Conservation (phyloP, 129 eudicot genomes). For the Sambucus nigra region DNA sequence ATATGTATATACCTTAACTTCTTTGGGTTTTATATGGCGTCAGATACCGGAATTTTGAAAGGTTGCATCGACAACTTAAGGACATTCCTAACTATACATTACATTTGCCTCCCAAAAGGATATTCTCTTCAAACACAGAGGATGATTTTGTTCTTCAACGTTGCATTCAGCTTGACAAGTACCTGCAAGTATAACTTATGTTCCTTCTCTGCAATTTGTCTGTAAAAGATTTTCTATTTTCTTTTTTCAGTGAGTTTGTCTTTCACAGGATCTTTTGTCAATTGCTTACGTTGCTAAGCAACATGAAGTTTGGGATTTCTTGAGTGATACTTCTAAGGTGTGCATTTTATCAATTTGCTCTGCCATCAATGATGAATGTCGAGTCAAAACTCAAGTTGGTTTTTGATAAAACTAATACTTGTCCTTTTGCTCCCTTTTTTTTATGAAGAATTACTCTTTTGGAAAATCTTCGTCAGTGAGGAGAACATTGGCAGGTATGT, state of each 20-base stretch:
- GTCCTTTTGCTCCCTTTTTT: constrained; percentile 12
- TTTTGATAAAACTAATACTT: background rate
- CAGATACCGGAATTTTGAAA: constrained; percentile 95
- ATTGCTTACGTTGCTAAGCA: constrained; percentile 97
- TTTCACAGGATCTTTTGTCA: constrained; percentile 77
- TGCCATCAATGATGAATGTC: background rate
- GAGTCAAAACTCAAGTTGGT: constrained; percentile 6
- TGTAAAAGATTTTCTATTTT: background rate
- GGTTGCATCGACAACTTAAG: constrained; percentile 92
- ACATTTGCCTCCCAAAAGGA: constrained; percentile 97
- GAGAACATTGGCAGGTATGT: constrained; percentile 79
- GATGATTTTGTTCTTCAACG: constrained; percentile 97
- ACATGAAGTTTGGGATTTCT: constrained; percentile 99
- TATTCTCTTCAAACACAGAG: constrained; percentile 99
- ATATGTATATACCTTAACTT: background rate
- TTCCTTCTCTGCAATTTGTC: background rate
- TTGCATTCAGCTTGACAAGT: constrained; percentile 91
- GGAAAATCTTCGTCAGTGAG: constrained; percentile 87
- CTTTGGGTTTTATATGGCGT: constrained; percentile 13
- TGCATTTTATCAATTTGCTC: background rate
- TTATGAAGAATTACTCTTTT: constrained; percentile 73
- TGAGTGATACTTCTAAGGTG: constrained; percentile 87
- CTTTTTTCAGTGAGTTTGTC: constrained; percentile 2
- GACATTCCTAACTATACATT: constrained; percentile 90
- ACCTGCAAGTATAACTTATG: constrained; percentile 62